Evolutionary conservation across 805 yeast species (phyloP), one percentile per base, ranked within the genome.

Genomic region (Yamadazyma kitorensis): DNA sequence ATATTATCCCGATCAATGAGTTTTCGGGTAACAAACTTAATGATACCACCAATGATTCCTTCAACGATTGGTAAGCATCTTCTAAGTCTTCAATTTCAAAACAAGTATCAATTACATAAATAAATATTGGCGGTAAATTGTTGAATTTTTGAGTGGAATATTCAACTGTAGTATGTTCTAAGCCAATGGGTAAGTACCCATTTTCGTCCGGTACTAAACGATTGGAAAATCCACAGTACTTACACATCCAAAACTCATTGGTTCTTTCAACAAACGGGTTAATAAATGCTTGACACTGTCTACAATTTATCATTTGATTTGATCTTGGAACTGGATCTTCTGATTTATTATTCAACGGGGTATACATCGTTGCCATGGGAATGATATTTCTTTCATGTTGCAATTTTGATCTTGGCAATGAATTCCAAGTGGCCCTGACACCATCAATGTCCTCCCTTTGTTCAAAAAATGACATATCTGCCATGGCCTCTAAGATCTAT

Each of bases 361-460:
- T 89, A 69, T 88, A 93, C 43, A 93, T 66, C 36, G 96, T 82
- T 26, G 97, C 95, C 23, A 93, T 81, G 9, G 99, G 98, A 20
- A 93, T 89, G 13, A 91, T 94, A 52, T 88, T 83, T 48, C 93
- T 83, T 50, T 82, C 81, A 13, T 96, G 93, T 59, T 93, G 98
- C 26, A 79, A 77, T 48, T 88, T 79, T 24, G 96, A 82, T 26
- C 85, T 79, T 18, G 99, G 98, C 51, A 91, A 81, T 26, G 86
- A 82, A 66, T 70, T 65, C 81, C 84, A 61, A 10, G 72, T 60
- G 31, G 61, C 63, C 37, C 73, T 65, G 24, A 67, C 61, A 17
- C 73, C 72, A 52, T 67, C 67, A 41, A 59, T 51, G 37, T 68
- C 72, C 46, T 68, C 73, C 30, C 69, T 61, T 42, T 58, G 61